Conservation (phyloP, 2,329 filamentous ascomycete species). For the Aspergillus sp. region DNA sequence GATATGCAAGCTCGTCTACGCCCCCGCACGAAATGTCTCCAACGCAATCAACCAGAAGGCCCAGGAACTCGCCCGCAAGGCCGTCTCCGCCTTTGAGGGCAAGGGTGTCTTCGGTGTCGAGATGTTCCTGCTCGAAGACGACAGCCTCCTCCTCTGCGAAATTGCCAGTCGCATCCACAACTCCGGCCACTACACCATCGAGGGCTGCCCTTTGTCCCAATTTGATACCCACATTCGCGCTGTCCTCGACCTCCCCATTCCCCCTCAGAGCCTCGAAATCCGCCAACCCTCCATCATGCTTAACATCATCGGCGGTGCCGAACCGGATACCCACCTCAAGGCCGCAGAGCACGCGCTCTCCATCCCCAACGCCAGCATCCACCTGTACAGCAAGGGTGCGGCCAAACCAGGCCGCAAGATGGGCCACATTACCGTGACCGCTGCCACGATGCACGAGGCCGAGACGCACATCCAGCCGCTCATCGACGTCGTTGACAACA, state of each 20-base stretch:
- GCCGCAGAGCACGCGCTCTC: conserved; percentile 52
- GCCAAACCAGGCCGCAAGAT: conserved; percentile 88
- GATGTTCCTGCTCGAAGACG: conserved; percentile 77
- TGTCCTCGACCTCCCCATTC: conserved; percentile 66
- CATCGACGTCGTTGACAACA: conserved; percentile 69
- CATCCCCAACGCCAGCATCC: conserved; percentile 58
- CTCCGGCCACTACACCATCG: conserved; percentile 91
- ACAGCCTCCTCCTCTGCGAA: conserved; percentile 72
- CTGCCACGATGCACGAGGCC: conserved; percentile 60
- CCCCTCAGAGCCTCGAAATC: conserved; percentile 40
- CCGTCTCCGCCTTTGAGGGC: conserved; percentile 73
- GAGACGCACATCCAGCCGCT: conserved; percentile 63
- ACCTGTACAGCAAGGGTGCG: conserved; percentile 83
- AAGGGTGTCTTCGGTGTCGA: conserved; percentile 95
- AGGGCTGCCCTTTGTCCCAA: conserved; percentile 82
- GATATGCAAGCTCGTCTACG: conserved; percentile 88
- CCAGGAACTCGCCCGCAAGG: conserved; percentile 68
- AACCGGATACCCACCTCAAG: conserved; percentile 56
- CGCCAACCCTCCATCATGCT: conserved; percentile 48
- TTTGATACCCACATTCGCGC: conserved; percentile 84
- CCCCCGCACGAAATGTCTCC: conserved; percentile 68
- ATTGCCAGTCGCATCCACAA: conserved; percentile 81
- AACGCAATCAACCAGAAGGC: conserved; percentile 57
- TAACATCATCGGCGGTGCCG: conserved; percentile 51
- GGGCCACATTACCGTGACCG: conserved; percentile 82